Percentiles rank a stretch among this genome's conserved stretches.
phyloP scores from a whole-genome alignment of 129 eudicot genomes.

The Logfia minima region DNA sequence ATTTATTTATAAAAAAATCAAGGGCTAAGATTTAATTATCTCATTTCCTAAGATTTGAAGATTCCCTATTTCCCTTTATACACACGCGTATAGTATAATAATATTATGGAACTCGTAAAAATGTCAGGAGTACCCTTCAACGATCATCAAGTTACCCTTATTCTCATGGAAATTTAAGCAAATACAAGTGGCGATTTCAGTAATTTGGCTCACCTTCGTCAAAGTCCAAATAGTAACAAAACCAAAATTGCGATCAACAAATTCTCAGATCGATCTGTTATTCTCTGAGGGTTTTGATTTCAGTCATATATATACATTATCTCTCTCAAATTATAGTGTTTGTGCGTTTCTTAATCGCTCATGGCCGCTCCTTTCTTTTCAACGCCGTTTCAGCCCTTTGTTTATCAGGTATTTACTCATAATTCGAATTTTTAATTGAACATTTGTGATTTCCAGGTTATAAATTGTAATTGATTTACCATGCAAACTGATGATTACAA shows the following conservation, averaged over 20 bases:
- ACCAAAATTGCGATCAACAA: not conserved
- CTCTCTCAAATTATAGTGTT: slow-evolving; percentile 17
- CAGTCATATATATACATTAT: slow-evolving; percentile 20
- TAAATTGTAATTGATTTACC: slow-evolving; percentile 16
- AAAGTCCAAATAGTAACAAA: not conserved
- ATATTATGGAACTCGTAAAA: not conserved
- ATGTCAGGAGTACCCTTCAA: slow-evolving; percentile 18
- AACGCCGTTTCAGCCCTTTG: slow-evolving; percentile 90
- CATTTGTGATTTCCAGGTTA: slow-evolving; percentile 1
- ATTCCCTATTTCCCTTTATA: no score
- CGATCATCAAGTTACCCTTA: slow-evolving; percentile 7
- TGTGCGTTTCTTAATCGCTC: slow-evolving; percentile 16
- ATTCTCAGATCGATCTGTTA: not conserved
- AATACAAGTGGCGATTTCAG: slow-evolving; percentile 3
- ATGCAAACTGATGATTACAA: not conserved
- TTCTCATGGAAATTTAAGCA: not conserved
- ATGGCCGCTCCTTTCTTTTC: slow-evolving; percentile 97
- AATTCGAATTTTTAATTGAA: slow-evolving; percentile 1
- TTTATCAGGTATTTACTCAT: slow-evolving; percentile 64
- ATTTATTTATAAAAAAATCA: no score
- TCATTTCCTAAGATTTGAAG: no score
- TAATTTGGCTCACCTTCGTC: not conserved
- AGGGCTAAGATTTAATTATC: no score
- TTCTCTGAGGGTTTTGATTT: slow-evolving; percentile 11
- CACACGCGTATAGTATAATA: no score